Base-by-base conservation (phyloP, 148 eudicot genomes). In the Fagopyrum esculentum region DNA sequence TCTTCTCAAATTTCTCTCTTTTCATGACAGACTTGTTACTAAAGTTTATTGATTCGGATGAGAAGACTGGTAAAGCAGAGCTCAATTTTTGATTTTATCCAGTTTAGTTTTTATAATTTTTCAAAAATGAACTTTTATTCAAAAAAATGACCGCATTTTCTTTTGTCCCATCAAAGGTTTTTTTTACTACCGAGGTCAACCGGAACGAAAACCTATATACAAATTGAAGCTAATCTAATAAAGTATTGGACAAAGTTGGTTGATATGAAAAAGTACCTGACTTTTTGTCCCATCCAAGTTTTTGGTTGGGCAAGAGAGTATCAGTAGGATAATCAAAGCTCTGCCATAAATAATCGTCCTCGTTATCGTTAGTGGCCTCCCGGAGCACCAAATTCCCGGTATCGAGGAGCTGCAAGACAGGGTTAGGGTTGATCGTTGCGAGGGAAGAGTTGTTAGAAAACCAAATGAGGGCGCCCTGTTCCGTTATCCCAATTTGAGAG, bases 301-400 rank as follows among this genome's bases (percentile, higher is more conserved):
- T 86, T 88, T 84, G 83, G 4, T 78, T 84, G 0, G 92, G 88
- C 52, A 90, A 73, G 17, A 81, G 69, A 0, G 96, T 82, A 64
- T 90, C 93, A 11, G 92, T 83, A 0, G 93, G 93, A 40, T 87
- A 74, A 68, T 88, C 87, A 71, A 92, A 90, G 83, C 93, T 86
- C 71, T 89, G 92, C 91, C 92, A 90, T 0, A 87, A 45, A 69
- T 77, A 81, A 43, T 81, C 74, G 8, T 69, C 77, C 0, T 75
- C 73, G 35, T 72, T 44, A 15, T 75, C 73, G 22, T 72, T 44
- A 15, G 76, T 50, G 76, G 75, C 75, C 9, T 19, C 72, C 9
- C 77, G 64, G 15, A 90, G 59, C 6, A 87, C 87, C 44, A 92
- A 78, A 69, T 92, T 87, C 10, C 97, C 94, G 0, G 80, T 22